phyloP scores from a whole-genome alignment of 2,329 filamentous ascomycete species.

The Cercospora berteroae region DNA sequence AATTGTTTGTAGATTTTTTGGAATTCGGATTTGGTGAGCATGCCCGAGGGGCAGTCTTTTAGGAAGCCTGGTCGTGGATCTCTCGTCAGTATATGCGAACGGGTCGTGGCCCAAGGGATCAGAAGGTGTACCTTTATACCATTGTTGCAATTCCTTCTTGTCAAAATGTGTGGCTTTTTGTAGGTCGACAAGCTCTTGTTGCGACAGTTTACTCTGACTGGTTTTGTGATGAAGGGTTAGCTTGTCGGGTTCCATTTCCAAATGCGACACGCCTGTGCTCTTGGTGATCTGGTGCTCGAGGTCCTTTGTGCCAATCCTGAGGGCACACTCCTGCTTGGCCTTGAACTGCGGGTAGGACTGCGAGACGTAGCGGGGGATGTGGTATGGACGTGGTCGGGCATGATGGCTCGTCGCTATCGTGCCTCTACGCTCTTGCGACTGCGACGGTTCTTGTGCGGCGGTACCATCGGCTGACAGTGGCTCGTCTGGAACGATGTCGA shows the following conservation, averaged over 20 bases:
- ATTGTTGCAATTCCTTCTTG: slow-evolving; percentile 99
- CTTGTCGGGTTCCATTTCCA: slow-evolving; percentile 31
- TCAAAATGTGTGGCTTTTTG: slow-evolving; percentile 98
- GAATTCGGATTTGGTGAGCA: slow-evolving; percentile 96
- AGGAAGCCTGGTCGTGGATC: slow-evolving; percentile 71
- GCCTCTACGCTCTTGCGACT: slow-evolving; percentile 10
- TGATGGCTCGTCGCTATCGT: slow-evolving; percentile 32
- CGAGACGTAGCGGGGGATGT: slow-evolving; percentile 36
- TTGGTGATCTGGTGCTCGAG: slow-evolving; percentile 35
- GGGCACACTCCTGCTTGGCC: slow-evolving; percentile 34
- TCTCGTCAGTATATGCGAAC: not conserved
- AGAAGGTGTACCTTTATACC: slow-evolving; percentile 80
- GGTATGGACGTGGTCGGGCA: slow-evolving; percentile 37
- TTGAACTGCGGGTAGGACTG: slow-evolving; percentile 36
- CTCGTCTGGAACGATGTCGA: slow-evolving; percentile 26
- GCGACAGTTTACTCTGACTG: slow-evolving; percentile 97
- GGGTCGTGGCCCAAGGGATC: too few species aligned
- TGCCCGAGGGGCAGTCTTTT: slow-evolving; percentile 96
- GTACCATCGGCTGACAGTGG: slow-evolving; percentile 1
- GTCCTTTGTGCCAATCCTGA: slow-evolving; percentile 35
- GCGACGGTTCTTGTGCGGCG: slow-evolving; percentile 10
- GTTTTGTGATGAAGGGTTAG: slow-evolving; percentile 35
- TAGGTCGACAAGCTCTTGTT: slow-evolving; percentile 90
- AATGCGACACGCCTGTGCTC: slow-evolving; percentile 30
- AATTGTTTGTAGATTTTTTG: slow-evolving; percentile 99